Evolutionary conservation across 208 protist species (phyloP).

Genomic region (Trypanosoma theileri): DNA sequence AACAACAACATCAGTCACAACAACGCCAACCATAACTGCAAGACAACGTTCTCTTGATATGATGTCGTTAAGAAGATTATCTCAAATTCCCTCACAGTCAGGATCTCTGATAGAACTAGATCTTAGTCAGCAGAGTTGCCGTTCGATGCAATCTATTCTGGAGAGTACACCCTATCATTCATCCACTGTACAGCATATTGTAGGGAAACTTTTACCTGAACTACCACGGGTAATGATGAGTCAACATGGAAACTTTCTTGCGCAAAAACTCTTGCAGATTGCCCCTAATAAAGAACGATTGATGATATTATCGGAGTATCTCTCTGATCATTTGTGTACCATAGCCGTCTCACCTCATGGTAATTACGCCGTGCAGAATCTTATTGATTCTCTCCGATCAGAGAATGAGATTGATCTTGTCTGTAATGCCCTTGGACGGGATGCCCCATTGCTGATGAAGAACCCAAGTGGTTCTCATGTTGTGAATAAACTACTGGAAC

Average conservation of each 20-base stretch:
- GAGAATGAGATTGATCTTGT: slow-evolving; percentile 73
- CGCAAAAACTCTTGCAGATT: slow-evolving; percentile 92
- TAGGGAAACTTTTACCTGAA: slow-evolving; percentile 42
- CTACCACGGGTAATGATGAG: slow-evolving; percentile 92
- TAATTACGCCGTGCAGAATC: slow-evolving; percentile 95
- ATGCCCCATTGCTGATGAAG: slow-evolving; percentile 83
- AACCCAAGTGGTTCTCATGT: slow-evolving; percentile 97
- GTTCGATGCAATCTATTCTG: slow-evolving; percentile 61
- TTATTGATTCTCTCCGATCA: slow-evolving; percentile 91
- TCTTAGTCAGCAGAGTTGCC: slow-evolving; percentile 60
- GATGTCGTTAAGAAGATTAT: background rate
- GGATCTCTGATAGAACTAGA: background rate
- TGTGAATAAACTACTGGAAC: slow-evolving; percentile 80
- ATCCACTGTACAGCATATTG: slow-evolving; percentile 40
- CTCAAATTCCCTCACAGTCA: background rate
- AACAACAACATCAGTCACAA: too few relatives aligned
- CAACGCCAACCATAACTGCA: too few relatives aligned
- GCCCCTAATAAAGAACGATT: slow-evolving; percentile 44
- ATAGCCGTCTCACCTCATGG: slow-evolving; percentile 87
- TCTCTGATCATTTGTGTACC: slow-evolving; percentile 48
- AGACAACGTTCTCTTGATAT: background rate
- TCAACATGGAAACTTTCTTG: slow-evolving; percentile 97
- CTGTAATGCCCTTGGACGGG: slow-evolving; percentile 36
- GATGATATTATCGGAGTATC: slow-evolving; percentile 51
- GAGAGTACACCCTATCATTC: slow-evolving; percentile 37